Conservation (phyloP, 176 grass and related monocot species). For the Areca catechu region DNA sequence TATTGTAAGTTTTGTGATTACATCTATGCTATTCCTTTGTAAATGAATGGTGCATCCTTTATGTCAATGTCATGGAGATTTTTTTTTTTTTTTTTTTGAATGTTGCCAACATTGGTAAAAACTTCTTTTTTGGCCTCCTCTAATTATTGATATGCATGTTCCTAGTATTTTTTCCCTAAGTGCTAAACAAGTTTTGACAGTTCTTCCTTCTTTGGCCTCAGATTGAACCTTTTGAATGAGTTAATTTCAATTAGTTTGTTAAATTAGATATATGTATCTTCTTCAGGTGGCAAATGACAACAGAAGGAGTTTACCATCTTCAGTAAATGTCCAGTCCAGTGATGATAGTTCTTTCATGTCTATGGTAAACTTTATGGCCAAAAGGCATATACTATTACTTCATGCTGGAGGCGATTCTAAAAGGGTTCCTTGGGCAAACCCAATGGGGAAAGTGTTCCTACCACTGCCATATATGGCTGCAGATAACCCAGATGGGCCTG, state of each 20-base stretch:
- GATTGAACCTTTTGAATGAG: not conserved
- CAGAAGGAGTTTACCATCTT: constrained; percentile 11
- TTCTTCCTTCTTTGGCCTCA: no score
- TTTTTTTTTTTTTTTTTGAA: no score
- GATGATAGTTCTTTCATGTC: constrained; percentile 13
- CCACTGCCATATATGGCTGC: constrained; percentile 66
- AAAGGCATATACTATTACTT: constrained; percentile 73
- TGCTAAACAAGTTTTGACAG: no score
- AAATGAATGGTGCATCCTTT: no score
- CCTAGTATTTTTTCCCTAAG: no score
- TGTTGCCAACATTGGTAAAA: no score
- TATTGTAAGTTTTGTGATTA: no score
- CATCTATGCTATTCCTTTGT: no score
- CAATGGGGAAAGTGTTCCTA: constrained; percentile 87
- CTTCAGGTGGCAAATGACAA: constrained; percentile 36
- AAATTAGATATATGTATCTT: constrained; percentile 17
- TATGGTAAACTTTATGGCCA: constrained; percentile 30
- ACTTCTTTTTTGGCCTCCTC: no score
- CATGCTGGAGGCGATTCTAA: constrained; percentile 91
- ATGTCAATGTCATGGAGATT: no score
- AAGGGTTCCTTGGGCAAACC: constrained; percentile 94
- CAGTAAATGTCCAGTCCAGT: constrained; percentile 3
- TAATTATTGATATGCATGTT: no score
- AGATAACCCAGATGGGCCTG: constrained; percentile 69
- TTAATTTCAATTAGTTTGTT: constrained; percentile 6